Base-by-base conservation (phyloP, 345 rosid species). In the Citrus unshiu region DNA sequence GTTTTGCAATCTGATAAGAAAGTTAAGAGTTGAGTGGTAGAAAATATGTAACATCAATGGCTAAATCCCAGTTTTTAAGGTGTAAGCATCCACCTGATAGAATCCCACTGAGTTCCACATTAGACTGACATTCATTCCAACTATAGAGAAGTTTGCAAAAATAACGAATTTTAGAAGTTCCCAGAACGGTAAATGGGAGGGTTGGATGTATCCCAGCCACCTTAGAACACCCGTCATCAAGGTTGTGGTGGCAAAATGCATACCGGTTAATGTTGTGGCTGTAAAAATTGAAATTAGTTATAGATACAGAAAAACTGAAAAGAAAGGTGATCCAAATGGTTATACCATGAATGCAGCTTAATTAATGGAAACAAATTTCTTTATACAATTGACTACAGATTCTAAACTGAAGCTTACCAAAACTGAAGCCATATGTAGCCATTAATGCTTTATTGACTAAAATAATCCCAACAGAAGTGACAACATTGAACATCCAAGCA, bases 21-120 rank as follows among this genome's bases (percentile, higher is more conserved):
- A 72, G 68, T 76, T 18, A 54, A 51, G 58, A 54, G 58, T 54
- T 54, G 22, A 18, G 22, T 54, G 18, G 14, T 77, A 13, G 29
- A 70, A 68, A 74, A 18, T 18, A 65, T 34, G 72, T 84, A 79
- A 85, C 24, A 18, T 40, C 46, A 77, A 9, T 19, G 67, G 78
- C 34, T 72, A 7, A 40, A 64, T 61, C 46, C 19, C 6, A 75
- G 62, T 32, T 60, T 27, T 51, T 72, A 60, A 58, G 3, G 57
- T 27, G 58, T 70, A 60, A 62, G 3, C 58, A 5, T 75, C 70
- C 68, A 95, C 98, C 98, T 95, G 98, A 87, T 95, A 95, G 84
- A 95, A 95, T 29, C 99, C 99, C 37, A 95, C 99, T 32, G 98
- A 95, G 86, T 95, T 95, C 98, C 97, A 95, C 99, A 95, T 92